Conservation (phyloP, 2,329 filamentous ascomycete species). For the Clarireedia homoeocarpa region DNA sequence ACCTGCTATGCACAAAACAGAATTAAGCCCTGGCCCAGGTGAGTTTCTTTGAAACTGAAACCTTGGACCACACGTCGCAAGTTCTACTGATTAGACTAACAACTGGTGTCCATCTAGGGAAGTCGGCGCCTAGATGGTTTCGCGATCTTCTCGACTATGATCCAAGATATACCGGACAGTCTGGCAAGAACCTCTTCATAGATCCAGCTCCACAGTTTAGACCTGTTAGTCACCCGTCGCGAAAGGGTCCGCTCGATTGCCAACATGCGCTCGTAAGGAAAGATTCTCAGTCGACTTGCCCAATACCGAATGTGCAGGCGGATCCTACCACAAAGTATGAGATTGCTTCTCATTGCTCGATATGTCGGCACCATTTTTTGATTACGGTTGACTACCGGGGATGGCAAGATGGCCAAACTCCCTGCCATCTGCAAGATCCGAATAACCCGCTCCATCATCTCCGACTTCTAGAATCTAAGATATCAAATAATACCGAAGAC, state of each 20-base stretch:
- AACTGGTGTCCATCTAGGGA: constrained; percentile 32
- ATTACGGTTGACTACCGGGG: constrained; percentile 45
- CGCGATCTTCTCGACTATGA: constrained; percentile 38
- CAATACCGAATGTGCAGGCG: constrained; percentile 32
- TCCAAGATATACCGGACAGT: constrained; percentile 26
- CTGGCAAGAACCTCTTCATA: constrained; percentile 43
- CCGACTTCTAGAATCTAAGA: constrained; percentile 31
- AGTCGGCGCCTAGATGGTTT: constrained; percentile 41
- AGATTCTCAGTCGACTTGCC: constrained; percentile 42
- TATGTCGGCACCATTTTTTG: constrained; percentile 55
- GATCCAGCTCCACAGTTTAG: constrained; percentile 46
- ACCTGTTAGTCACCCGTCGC: constrained; percentile 20
- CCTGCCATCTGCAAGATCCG: constrained; percentile 31
- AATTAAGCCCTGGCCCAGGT: constrained; percentile 7
- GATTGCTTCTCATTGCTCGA: constrained; percentile 51
- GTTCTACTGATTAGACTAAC: not conserved
- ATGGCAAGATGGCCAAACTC: constrained; percentile 26
- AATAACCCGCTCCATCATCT: constrained; percentile 56
- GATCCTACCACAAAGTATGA: constrained; percentile 39
- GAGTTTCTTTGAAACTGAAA: not conserved
- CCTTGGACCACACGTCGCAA: not conserved
- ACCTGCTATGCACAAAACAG: constrained; percentile 3
- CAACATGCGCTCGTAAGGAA: constrained; percentile 53
- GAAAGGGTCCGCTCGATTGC: constrained; percentile 39
- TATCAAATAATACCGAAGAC: constrained; percentile 28